These are phyloP conservation scores for Dioscorea cayenensis DNA, from an alignment of 116 monocot genomes.

Conservation along the genomic window DNA sequence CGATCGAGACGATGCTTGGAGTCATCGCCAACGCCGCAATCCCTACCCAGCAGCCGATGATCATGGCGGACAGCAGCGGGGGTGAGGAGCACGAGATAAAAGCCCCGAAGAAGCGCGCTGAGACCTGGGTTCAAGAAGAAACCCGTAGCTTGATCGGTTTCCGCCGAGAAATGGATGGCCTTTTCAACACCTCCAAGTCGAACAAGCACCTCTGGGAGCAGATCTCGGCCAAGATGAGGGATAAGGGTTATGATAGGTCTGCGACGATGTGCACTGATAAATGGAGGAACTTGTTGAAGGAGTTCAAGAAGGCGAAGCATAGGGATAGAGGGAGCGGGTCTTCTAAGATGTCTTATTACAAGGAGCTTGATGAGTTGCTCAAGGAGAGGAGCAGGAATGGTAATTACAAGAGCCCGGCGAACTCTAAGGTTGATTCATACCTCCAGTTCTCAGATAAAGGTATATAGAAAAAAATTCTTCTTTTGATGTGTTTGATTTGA, in stretches of 20 bases:
- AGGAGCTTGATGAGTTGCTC: slow-evolving; percentile 84
- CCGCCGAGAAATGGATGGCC: slow-evolving; percentile 73
- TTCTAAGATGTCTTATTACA: slow-evolving; percentile 83
- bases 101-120: slow-evolving; percentile 91
- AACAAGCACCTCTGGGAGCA: slow-evolving; percentile 93
- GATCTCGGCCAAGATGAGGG: slow-evolving; percentile 82
- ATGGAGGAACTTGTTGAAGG: slow-evolving; percentile 95
- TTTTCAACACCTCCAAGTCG: slow-evolving; percentile 92
- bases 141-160: slow-evolving; percentile 69
- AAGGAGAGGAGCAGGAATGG: slow-evolving; percentile 67
- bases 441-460: slow-evolving; percentile 89
- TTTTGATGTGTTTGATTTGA: too few relatives aligned
- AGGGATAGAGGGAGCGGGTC: slow-evolving; percentile 56
- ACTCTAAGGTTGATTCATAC: slow-evolving; percentile 64
- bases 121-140: slow-evolving; percentile 98
- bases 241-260: slow-evolving; percentile 79
- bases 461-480: slow-evolving; percentile 2
- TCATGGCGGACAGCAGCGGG: slow-evolving; percentile 69
- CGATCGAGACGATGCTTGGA: slow-evolving; percentile 53
- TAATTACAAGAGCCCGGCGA: slow-evolving; percentile 24
- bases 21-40: slow-evolving; percentile 20
- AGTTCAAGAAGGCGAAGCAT: slow-evolving; percentile 91
- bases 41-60: slow-evolving; percentile 40
- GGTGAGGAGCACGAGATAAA: slow-evolving; percentile 80
- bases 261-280: slow-evolving; percentile 98